A percentile compares a stretch with the other conserved stretches of the same genome.
phyloP scores from a whole-genome alignment of 768 basidiomycete species.

The Lactarius tabidus region DNA sequence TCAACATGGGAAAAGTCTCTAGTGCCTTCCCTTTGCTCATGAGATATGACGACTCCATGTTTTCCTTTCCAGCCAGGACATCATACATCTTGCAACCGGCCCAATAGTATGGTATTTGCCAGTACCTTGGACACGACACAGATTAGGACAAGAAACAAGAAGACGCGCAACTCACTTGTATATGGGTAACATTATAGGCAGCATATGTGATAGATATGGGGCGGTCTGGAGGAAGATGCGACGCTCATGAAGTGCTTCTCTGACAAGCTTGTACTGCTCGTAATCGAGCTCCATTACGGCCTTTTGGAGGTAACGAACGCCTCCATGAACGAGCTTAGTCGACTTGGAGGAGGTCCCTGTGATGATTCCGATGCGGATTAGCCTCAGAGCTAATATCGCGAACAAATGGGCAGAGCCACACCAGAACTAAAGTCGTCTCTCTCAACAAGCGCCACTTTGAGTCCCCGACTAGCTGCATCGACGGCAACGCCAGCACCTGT shows the following conservation, averaged over 20 bases:
- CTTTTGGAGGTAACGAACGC: conserved; percentile 96
- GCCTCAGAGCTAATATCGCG: neutral
- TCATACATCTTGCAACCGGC: conserved; percentile 97
- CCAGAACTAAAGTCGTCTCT: conserved; percentile 89
- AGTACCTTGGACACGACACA: conserved; percentile 51
- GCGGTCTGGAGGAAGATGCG: conserved; percentile 93
- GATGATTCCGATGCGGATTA: neutral
- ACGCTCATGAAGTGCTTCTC: conserved; percentile 92
- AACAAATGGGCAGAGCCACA: conserved; percentile 32
- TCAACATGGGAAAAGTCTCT: conserved; percentile 96
- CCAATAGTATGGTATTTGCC: conserved; percentile 97
- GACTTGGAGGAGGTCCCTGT: conserved; percentile 94
- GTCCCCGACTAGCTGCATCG: conserved; percentile 87
- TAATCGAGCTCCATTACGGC: conserved; percentile 94
- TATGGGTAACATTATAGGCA: conserved; percentile 96
- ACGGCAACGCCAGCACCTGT: conserved; percentile 96
- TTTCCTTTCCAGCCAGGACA: conserved; percentile 88
- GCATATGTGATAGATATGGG: conserved; percentile 86
- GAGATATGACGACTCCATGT: conserved; percentile 93
- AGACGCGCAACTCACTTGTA: conserved; percentile 62
- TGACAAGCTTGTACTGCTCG: conserved; percentile 93
- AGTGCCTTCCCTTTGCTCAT: conserved; percentile 93
- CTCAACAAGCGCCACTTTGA: conserved; percentile 92
- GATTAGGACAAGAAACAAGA: neutral
- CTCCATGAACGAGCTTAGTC: conserved; percentile 97